Percentiles rank a stretch among this genome's conserved stretches.
These are phyloP conservation scores for Ophiostoma quercus DNA, from an alignment of 2,329 filamentous ascomycete genomes.

Conservation along the genomic window DNA sequence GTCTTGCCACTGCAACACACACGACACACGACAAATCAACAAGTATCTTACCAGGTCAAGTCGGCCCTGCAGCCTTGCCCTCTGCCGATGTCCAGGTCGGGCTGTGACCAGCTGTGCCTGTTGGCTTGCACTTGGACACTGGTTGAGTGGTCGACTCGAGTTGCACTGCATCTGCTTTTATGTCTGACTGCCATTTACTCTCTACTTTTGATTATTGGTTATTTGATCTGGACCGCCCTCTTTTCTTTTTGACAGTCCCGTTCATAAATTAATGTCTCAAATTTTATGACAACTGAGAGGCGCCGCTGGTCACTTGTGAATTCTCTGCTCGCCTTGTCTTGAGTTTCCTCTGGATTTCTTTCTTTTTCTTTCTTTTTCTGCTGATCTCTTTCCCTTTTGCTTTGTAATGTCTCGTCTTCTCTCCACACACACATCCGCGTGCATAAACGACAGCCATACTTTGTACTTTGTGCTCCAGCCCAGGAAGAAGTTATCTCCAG, in stretches of 20 bases:
- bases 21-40: not conserved
- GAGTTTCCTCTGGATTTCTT: not conserved
- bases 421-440: slow-evolving; percentile 1
- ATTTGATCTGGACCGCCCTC: too few relatives aligned
- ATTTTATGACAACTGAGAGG: not conserved
- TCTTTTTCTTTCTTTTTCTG: not conserved
- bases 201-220: not conserved
- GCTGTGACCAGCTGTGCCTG: not conserved
- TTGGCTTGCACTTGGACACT: not conserved
- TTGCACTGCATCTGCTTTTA: slow-evolving; percentile 4
- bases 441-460: slow-evolving; percentile 4
- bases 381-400: not conserved
- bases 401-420: not conserved
- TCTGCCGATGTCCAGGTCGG: not conserved
- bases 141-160: not conserved
- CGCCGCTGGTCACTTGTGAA: not conserved
- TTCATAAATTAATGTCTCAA: not conserved
- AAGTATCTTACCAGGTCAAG: too few relatives aligned
- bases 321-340: not conserved
- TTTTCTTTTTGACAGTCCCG: not conserved
- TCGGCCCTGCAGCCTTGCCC: not conserved
- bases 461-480: not conserved
- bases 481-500: not conserved
- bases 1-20: not conserved
- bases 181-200: not conserved